Conservation (phyloP, 129 eudicot genomes). For the Ambrosia trifida region DNA sequence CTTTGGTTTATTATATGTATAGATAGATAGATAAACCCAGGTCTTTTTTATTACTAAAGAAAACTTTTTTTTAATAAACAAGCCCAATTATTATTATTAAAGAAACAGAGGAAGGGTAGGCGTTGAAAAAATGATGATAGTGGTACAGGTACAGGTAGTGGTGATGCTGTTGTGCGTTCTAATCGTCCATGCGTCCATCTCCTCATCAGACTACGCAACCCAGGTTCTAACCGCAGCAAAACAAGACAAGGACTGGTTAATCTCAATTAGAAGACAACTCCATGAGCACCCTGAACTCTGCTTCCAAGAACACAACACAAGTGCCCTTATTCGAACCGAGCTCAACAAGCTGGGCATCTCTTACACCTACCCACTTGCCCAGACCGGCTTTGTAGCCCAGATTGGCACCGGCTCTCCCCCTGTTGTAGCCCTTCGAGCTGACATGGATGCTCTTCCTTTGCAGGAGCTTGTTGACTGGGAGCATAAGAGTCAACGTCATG, state of each 20-base stretch:
- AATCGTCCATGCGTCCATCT: conserved; percentile 17
- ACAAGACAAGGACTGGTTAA: conserved; percentile 62
- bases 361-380: conserved; percentile 66
- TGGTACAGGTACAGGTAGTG: no score
- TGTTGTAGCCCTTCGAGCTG: conserved; percentile 82
- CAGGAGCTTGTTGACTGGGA: conserved; percentile 95
- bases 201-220: conserved; percentile 22
- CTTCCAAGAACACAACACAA: conserved; percentile 75
- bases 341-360: conserved; percentile 61
- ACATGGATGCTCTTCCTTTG: conserved; percentile 90
- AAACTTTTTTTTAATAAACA: no score
- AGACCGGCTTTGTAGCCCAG: conserved; percentile 80
- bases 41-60: no score
- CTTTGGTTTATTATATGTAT: no score
- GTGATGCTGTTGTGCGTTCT: no score
- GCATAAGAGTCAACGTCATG: conserved; percentile 84
- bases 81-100: no score
- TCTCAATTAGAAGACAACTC: conserved; percentile 66
- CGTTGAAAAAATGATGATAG: no score
- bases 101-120: no score
- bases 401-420: conserved; percentile 76
- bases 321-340: conserved; percentile 69
- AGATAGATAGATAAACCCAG: no score
- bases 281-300: conserved; percentile 84
- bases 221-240: conserved; percentile 50